These are phyloP conservation scores for Pichia cephalocereana DNA, from an alignment of 805 yeast genomes.

Conservation along the genomic window DNA sequence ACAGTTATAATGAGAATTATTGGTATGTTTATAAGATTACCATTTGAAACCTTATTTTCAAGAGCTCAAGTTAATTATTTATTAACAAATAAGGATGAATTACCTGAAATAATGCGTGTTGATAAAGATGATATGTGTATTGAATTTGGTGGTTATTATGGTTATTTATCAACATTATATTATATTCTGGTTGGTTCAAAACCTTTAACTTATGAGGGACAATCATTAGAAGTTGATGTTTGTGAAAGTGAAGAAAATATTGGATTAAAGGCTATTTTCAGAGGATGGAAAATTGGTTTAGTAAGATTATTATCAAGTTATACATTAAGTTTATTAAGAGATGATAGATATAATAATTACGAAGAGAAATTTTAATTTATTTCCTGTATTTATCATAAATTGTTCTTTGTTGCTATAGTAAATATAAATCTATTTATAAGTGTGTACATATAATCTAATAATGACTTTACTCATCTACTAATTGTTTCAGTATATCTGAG, in stretches of 20 bases:
- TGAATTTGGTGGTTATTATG: slow-evolving; percentile 45
- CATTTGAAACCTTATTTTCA: slow-evolving; percentile 77
- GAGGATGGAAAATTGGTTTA: slow-evolving; percentile 90
- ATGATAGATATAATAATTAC: slow-evolving; percentile 31
- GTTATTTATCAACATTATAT: slow-evolving; percentile 46
- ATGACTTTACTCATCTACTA: slow-evolving; percentile 1
- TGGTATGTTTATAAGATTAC: slow-evolving; percentile 70
- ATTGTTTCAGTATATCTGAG: slow-evolving; percentile 7
- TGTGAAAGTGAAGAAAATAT: slow-evolving; percentile 31
- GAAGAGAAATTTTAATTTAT: slow-evolving; percentile 31
- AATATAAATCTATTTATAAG: neutral
- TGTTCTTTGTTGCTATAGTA: neutral
- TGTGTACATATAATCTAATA: neutral
- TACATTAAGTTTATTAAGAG: slow-evolving; percentile 58
- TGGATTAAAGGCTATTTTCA: slow-evolving; percentile 49
- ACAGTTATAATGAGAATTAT: slow-evolving; percentile 52
- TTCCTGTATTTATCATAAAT: neutral
- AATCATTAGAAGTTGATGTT: slow-evolving; percentile 21
- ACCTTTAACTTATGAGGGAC: slow-evolving; percentile 20
- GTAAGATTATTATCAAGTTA: slow-evolving; percentile 74
- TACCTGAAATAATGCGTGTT: slow-evolving; percentile 37
- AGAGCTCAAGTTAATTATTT: slow-evolving; percentile 74
- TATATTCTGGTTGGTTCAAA: slow-evolving; percentile 32
- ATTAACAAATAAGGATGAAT: slow-evolving; percentile 24
- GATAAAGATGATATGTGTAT: slow-evolving; percentile 46